A percentile compares a stretch with the other conserved stretches of the same genome.
Evolutionary conservation across 768 basidiomycete genomes (phyloP).

Genomic region (Obba rivulosa): DNA sequence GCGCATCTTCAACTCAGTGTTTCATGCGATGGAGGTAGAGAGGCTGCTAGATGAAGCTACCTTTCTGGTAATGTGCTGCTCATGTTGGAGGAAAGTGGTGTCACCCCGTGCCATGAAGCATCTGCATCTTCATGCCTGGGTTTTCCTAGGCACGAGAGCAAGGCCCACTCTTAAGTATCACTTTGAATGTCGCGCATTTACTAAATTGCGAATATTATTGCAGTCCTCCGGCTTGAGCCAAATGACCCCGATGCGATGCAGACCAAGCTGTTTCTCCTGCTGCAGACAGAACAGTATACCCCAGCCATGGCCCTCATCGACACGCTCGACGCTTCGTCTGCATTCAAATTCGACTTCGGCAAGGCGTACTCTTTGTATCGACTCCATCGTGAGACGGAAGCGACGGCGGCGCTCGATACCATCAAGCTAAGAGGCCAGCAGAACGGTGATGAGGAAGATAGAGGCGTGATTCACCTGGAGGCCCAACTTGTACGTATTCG

Average conservation of each 20-base stretch:
- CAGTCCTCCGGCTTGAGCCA: conserved; percentile 70
- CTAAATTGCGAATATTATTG: neutral
- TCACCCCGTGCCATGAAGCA: too few relatives aligned
- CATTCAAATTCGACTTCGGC: conserved; percentile 47
- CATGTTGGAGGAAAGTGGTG: too few relatives aligned
- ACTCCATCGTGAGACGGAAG: conserved; percentile 70
- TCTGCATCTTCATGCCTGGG: too few relatives aligned
- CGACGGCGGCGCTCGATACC: conserved; percentile 43
- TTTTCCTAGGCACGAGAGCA: too few relatives aligned
- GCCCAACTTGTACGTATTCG: conserved; percentile 72
- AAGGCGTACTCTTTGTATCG: conserved; percentile 82
- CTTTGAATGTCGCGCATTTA: neutral
- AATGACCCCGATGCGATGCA: conserved; percentile 67
- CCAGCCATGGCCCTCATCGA: conserved; percentile 61
- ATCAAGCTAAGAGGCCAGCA: conserved; percentile 36
- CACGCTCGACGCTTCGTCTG: conserved; percentile 15
- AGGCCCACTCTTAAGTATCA: neutral
- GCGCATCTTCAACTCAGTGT: too few relatives aligned
- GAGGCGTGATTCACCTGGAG: conserved; percentile 74
- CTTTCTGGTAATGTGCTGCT: too few relatives aligned
- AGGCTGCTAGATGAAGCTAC: too few relatives aligned
- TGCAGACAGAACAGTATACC: conserved; percentile 82
- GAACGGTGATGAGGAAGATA: conserved; percentile 32
- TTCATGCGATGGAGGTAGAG: too few relatives aligned
- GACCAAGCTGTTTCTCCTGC: conserved; percentile 81